phyloP scores from a whole-genome alignment of 2,329 filamentous ascomycete genomes.

The Pseudomassariella vexata region DNA sequence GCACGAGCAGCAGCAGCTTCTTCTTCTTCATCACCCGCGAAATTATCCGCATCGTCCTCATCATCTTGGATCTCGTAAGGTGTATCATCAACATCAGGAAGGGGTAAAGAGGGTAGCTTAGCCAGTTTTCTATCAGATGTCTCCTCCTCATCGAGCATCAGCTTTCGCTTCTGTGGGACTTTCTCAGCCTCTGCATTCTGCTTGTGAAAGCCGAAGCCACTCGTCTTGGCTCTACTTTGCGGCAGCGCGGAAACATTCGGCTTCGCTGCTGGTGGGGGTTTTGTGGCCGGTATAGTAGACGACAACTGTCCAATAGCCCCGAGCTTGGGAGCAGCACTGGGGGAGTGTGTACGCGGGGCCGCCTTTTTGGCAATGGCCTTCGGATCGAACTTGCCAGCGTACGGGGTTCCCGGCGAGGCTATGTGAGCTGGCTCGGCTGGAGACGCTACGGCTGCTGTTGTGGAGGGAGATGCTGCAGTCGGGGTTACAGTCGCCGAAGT shows the following conservation, averaged over 20 bases:
- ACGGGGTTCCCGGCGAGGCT: constrained; percentile 50
- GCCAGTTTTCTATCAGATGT: constrained; percentile 81
- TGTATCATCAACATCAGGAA: constrained; percentile 56
- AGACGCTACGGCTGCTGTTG: constrained; percentile 46
- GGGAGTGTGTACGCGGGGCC: constrained; percentile 48
- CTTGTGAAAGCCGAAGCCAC: constrained; percentile 79
- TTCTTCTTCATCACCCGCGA: constrained; percentile 81
- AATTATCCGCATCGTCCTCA: constrained; percentile 67
- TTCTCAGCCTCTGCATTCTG: constrained; percentile 60
- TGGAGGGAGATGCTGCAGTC: constrained; percentile 37
- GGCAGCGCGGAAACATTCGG: constrained; percentile 48
- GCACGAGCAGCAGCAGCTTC: constrained; percentile 78
- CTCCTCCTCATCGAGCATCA: constrained; percentile 86
- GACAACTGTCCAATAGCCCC: constrained; percentile 40
- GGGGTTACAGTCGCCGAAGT: constrained; percentile 41
- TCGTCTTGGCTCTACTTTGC: constrained; percentile 68
- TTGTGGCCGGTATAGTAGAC: too few species aligned
- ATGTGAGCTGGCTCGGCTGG: constrained; percentile 37
- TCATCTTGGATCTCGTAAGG: constrained; percentile 55
- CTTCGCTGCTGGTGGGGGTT: constrained; percentile 26
- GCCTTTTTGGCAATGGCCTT: constrained; percentile 82
- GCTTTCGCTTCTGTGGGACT: constrained; percentile 62
- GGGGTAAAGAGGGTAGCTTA: constrained; percentile 74
- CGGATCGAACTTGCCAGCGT: constrained; percentile 78
- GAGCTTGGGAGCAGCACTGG: constrained; percentile 48